Evolutionary conservation across 768 basidiomycete species (phyloP), one percentile per base, ranked within the genome.

Genomic region (Leccinum subgranulosum): DNA sequence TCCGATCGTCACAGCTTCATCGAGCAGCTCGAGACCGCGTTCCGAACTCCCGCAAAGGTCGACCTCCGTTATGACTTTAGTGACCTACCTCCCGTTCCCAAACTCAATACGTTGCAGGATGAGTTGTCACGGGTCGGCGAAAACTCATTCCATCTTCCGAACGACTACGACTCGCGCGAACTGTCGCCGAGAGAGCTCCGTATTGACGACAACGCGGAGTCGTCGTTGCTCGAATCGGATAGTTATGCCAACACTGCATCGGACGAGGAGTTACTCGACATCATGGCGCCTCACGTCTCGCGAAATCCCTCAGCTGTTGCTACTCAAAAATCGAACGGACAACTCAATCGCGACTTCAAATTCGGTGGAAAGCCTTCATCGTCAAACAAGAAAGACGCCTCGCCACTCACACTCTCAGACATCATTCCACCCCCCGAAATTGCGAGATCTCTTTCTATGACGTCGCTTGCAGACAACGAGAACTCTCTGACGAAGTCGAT

Each of bases 1-100:
- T 85, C 84, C 1, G 84, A 90, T 65, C 75, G 88, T 10, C 76
- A 71, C 12, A 92, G 90, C 70, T 93, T 93, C 65, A 86, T 92
- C 4, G 88, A 91, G 69, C 85, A 93, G 71, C 74, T 92, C 23
- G 90, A 92, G 74, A 85, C 78, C 52, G 89, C 90, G 1, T 92
- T 92, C 76, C 79, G 82, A 60, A 89, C 88, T 0, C 89, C 90
- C 0, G 85, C 87, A 17, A 86, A 84, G 65, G 73, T 89, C 25
- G 82, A 87, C 59, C 71, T 89, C 29, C 72, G 75, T 3, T 79
- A 79, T 59, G 78, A 76, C 45, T 79, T 86, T 29, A 62, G 46
- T 4, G 77, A 81, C 2, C 69, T 78, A 7, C 82, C 83, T 0
- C 81, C 85, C 21, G 68, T 86, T 11, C 86, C 87, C 0, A 69